Conservation (phyloP, 495 filamentous ascomycete species). For the Aspergillus nidulans region DNA sequence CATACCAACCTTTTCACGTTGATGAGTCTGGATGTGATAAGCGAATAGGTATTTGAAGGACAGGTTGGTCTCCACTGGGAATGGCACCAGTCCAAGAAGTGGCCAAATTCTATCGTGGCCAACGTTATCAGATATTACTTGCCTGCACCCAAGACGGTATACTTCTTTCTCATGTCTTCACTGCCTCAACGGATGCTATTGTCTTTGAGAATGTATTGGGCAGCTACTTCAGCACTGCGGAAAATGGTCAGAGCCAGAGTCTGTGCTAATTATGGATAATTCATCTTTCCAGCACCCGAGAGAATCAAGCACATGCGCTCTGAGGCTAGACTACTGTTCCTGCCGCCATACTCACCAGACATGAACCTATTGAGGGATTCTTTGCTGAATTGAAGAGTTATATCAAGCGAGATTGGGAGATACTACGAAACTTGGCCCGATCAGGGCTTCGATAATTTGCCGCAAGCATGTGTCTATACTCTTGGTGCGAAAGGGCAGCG, state of each 20-base stretch:
- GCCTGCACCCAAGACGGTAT: constrained; percentile 39
- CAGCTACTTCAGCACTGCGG: constrained; percentile 35
- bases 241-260: constrained; percentile 35
- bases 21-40: constrained; percentile 10
- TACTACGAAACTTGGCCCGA: constrained; percentile 26
- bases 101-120: constrained; percentile 11
- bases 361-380: constrained; percentile 29
- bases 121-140: constrained; percentile 35
- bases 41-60: background rate
- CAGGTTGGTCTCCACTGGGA: background rate
- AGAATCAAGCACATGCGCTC: constrained; percentile 30
- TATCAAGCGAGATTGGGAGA: constrained; percentile 15
- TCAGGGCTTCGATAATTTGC: constrained; percentile 29
- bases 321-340: constrained; percentile 30
- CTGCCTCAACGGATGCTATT: constrained; percentile 35
- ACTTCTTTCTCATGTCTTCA: constrained; percentile 29
- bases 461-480: constrained; percentile 23
- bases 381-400: constrained; percentile 26
- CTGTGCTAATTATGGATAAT: constrained; percentile 45
- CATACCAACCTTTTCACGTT: background rate
- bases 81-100: background rate
- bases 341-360: constrained; percentile 23
- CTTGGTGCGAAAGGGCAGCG: constrained; percentile 20
- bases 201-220: constrained; percentile 37
- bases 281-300: constrained; percentile 34